Base-by-base conservation (phyloP, 257 asterid species). In the Solanum piurae region DNA sequence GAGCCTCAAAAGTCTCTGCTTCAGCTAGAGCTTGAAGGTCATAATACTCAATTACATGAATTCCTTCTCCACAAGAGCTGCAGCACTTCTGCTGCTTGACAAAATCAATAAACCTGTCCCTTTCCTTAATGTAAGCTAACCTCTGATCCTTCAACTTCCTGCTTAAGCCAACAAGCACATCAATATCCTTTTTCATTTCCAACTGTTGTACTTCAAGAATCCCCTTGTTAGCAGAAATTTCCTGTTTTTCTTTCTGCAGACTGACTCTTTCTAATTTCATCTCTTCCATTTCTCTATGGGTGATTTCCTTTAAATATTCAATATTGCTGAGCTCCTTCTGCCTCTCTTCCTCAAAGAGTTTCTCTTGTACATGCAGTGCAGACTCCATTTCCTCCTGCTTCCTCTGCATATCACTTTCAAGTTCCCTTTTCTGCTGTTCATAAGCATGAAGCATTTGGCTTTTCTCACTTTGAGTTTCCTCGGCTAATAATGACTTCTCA, bases 121-220 rank as follows among this genome's bases (percentile, higher is more conserved):
- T 95, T 93, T 97, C 99, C 91, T 92, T 94, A 72, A 94, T 88
- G 88, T 95, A 93, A 42, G 89, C 93, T 89, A 93, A 98, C 88
- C 99, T 93, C 89, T 96, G 99, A 88, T 93, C 97, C 94, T 96
- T 97, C 93, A 96, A 89, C 93, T 94, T 97, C 93, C 84, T 89
- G 86, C 99, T 97, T 89, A 97, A 88, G 85, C 92, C 92, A 89
- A 94, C 96, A 86, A 97, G 94, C 90, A 94, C 98, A 87, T 94
- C 98, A 8, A 97, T 94, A 91, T 97, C 99, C 73, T 94, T 93
- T 88, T 93, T 94, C 94, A 97, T 93, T 91, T 93, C 99, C 89
- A 25, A n/a, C 73, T 96, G 99, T 62, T 94, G 98, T 73, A 87
- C 89, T 89, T 95, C 99, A 42, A 94, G 91, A 88, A 91, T 97